A percentile compares a stretch with the other conserved stretches of the same genome.
These are phyloP conservation scores for Aspergillus sclerotiicarbonarius DNA, from an alignment of 495 filamentous ascomycete genomes.

Conservation along the genomic window DNA sequence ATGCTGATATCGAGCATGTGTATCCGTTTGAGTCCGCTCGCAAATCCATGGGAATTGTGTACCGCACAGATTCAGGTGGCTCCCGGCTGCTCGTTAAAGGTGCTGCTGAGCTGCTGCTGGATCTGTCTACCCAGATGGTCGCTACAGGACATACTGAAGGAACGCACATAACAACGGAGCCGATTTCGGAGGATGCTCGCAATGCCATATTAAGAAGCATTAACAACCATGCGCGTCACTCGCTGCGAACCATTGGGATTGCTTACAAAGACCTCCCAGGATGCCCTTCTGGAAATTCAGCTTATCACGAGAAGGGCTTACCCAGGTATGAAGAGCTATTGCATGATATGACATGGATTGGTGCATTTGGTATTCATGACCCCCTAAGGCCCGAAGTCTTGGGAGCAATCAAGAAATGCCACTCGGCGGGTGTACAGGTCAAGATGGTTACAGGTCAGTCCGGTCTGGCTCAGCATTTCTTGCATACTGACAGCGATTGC, in stretches of 20 bases:
- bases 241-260: slow-evolving; percentile 62
- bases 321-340: slow-evolving; percentile 56
- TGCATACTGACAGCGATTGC: too few relatives aligned
- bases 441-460: slow-evolving; percentile 72
- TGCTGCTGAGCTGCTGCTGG: slow-evolving; percentile 63
- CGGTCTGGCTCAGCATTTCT: too few relatives aligned
- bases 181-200: too few relatives aligned
- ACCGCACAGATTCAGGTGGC: slow-evolving; percentile 52
- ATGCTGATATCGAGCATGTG: slow-evolving; percentile 57
- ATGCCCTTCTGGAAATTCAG: slow-evolving; percentile 51
- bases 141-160: slow-evolving; percentile 31
- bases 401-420: slow-evolving; percentile 70
- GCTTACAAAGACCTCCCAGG: slow-evolving; percentile 61
- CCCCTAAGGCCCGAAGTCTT: slow-evolving; percentile 70
- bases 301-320: slow-evolving; percentile 17
- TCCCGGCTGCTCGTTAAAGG: slow-evolving; percentile 68
- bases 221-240: slow-evolving; percentile 54
- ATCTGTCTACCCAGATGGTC: slow-evolving; percentile 36
- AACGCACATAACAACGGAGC: slow-evolving; percentile 17
- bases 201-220: slow-evolving; percentile 40
- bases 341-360: slow-evolving; percentile 60
- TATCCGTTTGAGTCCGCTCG: slow-evolving; percentile 66
- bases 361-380: slow-evolving; percentile 66
- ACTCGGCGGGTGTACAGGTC: slow-evolving; percentile 75
- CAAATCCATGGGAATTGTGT: slow-evolving; percentile 68